These are phyloP conservation scores for Zoysia japonica DNA, from an alignment of 176 grass and related monocot genomes.

Conservation along the genomic window DNA sequence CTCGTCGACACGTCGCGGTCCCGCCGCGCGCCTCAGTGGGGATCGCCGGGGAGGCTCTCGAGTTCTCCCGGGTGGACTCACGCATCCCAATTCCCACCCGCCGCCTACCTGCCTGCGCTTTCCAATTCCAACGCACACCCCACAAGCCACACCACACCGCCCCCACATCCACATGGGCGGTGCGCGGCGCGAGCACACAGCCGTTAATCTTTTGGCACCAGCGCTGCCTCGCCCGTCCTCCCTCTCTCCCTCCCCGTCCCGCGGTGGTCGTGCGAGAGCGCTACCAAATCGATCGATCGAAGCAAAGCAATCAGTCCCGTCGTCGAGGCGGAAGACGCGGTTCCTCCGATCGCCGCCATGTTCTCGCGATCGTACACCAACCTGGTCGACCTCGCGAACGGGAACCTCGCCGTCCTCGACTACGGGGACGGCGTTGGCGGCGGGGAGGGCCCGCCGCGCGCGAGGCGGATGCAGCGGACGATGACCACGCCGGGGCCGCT, in stretches of 20 bases:
- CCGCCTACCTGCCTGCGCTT: neutral
- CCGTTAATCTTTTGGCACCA: neutral
- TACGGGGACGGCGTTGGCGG: constrained; percentile 1
- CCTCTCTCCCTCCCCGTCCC: neutral
- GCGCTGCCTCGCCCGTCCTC: too few relatives aligned
- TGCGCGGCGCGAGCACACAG: neutral
- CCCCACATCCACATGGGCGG: constrained; percentile 7
- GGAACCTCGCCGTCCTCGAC: constrained; percentile 61
- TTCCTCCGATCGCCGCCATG: constrained; percentile 39
- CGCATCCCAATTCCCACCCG: too few relatives aligned
- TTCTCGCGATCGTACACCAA: constrained; percentile 75
- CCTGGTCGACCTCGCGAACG: constrained; percentile 62
- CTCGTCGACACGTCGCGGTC: neutral
- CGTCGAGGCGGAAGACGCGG: neutral
- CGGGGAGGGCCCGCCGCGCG: constrained; percentile 17
- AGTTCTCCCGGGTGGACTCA: neutral
- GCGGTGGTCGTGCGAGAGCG: neutral
- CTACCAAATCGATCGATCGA: neutral
- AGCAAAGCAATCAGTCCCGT: neutral
- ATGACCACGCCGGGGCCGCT: constrained; percentile 56
- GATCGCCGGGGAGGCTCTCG: too few relatives aligned
- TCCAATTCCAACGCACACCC: constrained; percentile 30
- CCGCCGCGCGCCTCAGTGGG: too few relatives aligned
- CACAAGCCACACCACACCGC: neutral
- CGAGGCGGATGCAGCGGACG: constrained; percentile 55